Base-by-base conservation (phyloP, 2,329 filamentous ascomycete genomes). In the Colletotrichum noveboracense region DNA sequence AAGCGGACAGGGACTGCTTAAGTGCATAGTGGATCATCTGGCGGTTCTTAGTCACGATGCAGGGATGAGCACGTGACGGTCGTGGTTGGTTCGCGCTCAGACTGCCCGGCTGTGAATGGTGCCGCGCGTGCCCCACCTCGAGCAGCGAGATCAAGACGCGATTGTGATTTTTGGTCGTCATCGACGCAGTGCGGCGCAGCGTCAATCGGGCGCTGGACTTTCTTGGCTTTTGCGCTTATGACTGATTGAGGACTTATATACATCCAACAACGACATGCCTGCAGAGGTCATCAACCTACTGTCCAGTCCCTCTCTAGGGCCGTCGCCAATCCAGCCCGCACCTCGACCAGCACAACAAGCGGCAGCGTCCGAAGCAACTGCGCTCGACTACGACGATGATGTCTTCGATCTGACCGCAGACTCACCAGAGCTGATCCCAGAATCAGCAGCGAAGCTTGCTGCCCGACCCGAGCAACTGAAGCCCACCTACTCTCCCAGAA, bases 211-310 rank as follows among this genome's bases (percentile, higher is more conserved):
- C 43, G 43, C n/a, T 52, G 43, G 43, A 52, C 43, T 21, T 24
- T 52, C n/a, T 52, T 52, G n/a, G n/a, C 1, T 21, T 52, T 52
- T 4, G 2, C n/a, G n/a, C 2, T 1, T 7, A 52, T 70, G 34
- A n/a, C 26, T 1, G 4, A 13, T 28, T 32, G 18, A 4, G 7
- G 26, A 9, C 8, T 52, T 8, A 13, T 18, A 3, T 9, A 62
- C 1, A 1, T n/a, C 28, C 7, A 10, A 34, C 1, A 9, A 8
- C 9, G 70, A 9, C 5, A 85, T 85, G 84, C 77, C 82, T 10
- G 67, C 79, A 30, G 83, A 85, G 76, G 79, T 86, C 12, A 85
- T 86, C 70, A 80, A 78, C 75, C 71, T 85, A 21, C 75, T 85
- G 16, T 84, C 83, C 0, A 85, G 83, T 71, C 82, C 83, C 13